These are phyloP conservation scores for Danielozyma ontarioensis DNA, from an alignment of 805 yeast genomes.

Conservation along the genomic window DNA sequence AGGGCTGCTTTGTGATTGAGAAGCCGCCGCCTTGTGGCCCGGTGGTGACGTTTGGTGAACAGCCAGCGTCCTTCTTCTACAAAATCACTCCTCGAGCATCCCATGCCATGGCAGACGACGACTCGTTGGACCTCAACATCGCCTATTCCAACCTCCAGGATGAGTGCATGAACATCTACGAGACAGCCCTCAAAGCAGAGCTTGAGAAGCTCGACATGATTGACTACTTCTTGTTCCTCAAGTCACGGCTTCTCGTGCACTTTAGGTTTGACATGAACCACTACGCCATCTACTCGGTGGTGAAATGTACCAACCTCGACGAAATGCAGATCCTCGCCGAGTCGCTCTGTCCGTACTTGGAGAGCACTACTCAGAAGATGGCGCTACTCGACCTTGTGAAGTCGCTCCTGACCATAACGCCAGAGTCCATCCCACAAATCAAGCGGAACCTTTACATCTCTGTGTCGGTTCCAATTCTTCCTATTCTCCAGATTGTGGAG, in stretches of 20 bases:
- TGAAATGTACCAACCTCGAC: not conserved
- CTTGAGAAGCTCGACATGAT: conserved; percentile 5
- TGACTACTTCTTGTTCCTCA: conserved; percentile 14
- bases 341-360: not conserved
- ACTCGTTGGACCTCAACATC: conserved; percentile 38
- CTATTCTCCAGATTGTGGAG: conserved; percentile 56
- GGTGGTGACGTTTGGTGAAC: conserved; percentile 60
- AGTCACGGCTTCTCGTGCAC: conserved; percentile 7
- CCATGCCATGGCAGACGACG: conserved; percentile 18
- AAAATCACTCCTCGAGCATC: conserved; percentile 30
- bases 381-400: not conserved
- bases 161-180: conserved; percentile 33
- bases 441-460: conserved; percentile 37
- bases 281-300: conserved; percentile 12
- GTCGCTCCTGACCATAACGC: not conserved
- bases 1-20: conserved; percentile 19
- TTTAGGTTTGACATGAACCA: conserved; percentile 18
- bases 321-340: not conserved
- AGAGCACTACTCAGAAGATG: not conserved
- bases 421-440: not conserved
- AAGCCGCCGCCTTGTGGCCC: conserved; percentile 17
- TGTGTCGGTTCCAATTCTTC: conserved; percentile 59
- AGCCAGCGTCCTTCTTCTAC: conserved; percentile 61
- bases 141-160: conserved; percentile 41
- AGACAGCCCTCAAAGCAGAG: not conserved